Evolutionary conservation across 1,139 yeast genomes (phyloP).

Genomic region (Geotrichum citri-aurantii): DNA sequence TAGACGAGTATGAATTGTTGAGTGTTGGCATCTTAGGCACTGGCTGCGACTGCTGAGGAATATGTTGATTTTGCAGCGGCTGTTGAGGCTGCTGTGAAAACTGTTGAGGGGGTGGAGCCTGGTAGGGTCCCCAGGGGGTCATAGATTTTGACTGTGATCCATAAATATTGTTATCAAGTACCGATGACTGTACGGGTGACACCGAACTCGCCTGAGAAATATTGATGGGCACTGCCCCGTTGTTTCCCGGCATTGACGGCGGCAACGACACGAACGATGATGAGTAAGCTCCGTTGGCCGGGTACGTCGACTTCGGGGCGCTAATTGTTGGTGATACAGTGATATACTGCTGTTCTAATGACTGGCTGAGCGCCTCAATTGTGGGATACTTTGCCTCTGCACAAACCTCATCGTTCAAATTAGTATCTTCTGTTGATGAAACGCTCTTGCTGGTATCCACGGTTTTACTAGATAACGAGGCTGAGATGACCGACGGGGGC

Average conservation of each 20-base stretch:
- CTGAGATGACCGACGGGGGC: slow-evolving; percentile 7
- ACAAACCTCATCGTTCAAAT: slow-evolving; percentile 22
- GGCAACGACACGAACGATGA: slow-evolving; percentile 10
- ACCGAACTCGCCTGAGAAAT: not conserved
- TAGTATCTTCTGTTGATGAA: slow-evolving; percentile 3
- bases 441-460: slow-evolving; percentile 5
- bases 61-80: not conserved
- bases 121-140: slow-evolving; percentile 12
- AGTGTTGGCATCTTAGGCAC: not conserved
- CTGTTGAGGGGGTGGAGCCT: not conserved
- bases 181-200: not conserved
- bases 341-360: slow-evolving; percentile 25
- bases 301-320: slow-evolving; percentile 4
- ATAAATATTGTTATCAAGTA: not conserved
- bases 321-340: slow-evolving; percentile 16
- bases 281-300: slow-evolving; percentile 3
- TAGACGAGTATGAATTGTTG: not conserved
- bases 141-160: slow-evolving; percentile 1
- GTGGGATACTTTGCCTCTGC: slow-evolving; percentile 32
- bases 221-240: slow-evolving; percentile 2
- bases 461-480: slow-evolving; percentile 8
- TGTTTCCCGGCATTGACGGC: not conserved
- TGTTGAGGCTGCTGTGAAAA: not conserved
- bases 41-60: not conserved
- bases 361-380: slow-evolving; percentile 33